Conservation (phyloP, 1,284 basidiomycete species). For the Melanopsichium pennsylvanicum region DNA sequence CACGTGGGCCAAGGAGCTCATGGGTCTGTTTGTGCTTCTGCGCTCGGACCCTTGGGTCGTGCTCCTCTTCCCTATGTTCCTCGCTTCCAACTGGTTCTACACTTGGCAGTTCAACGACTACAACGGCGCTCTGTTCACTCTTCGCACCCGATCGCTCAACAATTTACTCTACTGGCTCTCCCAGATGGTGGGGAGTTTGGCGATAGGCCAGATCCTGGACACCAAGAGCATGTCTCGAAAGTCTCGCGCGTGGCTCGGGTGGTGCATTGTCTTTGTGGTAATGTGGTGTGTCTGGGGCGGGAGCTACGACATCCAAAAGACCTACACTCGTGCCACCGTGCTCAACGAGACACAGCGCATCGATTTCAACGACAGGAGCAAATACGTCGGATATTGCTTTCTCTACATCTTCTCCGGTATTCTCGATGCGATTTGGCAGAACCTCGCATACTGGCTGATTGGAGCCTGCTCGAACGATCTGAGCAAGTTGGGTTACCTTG, state of each 20-base stretch:
- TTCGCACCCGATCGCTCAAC: conserved; percentile 67
- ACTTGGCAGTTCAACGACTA: conserved; percentile 59
- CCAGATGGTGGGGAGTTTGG: conserved; percentile 60
- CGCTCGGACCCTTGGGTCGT: conserved; percentile 53
- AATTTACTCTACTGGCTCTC: conserved; percentile 67
- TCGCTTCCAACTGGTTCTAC: conserved; percentile 59
- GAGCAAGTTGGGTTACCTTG: conserved; percentile 52
- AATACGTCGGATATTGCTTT: conserved; percentile 49
- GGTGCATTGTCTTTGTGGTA: conserved; percentile 49
- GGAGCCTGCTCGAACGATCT: conserved; percentile 58
- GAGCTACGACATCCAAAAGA: conserved; percentile 50
- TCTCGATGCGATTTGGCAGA: conserved; percentile 51
- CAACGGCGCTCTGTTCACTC: conserved; percentile 49
- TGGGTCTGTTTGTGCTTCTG: conserved; percentile 47
- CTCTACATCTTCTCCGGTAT: conserved; percentile 59
- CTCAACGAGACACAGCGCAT: conserved; percentile 19
- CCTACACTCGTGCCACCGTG: conserved; percentile 43
- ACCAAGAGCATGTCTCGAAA: conserved; percentile 41
- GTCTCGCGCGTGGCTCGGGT: conserved; percentile 53
- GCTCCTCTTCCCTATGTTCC: conserved; percentile 55
- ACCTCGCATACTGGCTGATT: conserved; percentile 52
- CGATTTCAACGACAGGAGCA: conserved; percentile 37
- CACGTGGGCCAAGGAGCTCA: conserved; percentile 49
- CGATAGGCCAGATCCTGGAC: conserved; percentile 54
- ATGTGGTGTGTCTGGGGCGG: conserved; percentile 60